Conservation (phyloP, 192 early-diverging fungal species). For the Linnemannia schmuckeri region DNA sequence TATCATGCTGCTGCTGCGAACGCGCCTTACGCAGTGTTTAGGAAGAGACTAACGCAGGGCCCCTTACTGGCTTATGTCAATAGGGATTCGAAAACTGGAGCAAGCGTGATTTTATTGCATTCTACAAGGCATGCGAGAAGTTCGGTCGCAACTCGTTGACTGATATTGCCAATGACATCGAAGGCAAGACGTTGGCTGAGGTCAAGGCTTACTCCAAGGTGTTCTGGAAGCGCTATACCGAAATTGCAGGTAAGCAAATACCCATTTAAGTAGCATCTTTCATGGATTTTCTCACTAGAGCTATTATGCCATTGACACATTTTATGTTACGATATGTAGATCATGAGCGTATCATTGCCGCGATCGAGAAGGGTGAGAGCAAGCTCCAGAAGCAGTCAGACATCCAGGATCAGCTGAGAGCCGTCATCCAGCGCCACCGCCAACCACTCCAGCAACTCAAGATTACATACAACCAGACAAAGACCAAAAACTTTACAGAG, state of each 20-base stretch:
- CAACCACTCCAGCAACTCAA: constrained; percentile 90
- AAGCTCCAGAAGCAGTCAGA: constrained; percentile 84
- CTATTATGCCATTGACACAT: neutral
- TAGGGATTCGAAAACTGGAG: constrained; percentile 94
- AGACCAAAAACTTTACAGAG: constrained; percentile 93
- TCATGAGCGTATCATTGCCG: constrained; percentile 85
- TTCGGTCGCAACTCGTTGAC: constrained; percentile 82
- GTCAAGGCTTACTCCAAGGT: constrained; percentile 86
- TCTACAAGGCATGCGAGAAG: constrained; percentile 88
- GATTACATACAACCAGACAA: constrained; percentile 90
- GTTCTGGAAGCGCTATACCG: constrained; percentile 92
- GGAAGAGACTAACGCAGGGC: neutral
- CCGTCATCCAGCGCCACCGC: constrained; percentile 79
- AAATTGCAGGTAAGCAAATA: constrained; percentile 72
- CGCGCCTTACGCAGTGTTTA: neutral
- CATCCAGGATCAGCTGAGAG: constrained; percentile 84
- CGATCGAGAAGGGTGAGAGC: constrained; percentile 92
- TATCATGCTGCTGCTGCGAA: neutral
- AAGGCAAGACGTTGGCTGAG: constrained; percentile 91
- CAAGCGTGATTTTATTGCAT: constrained; percentile 89
- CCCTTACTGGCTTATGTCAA: neutral
- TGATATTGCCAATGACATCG: constrained; percentile 88
- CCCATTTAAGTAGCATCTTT: neutral
- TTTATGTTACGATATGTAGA: constrained; percentile 59
- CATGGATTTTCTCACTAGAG: too few species aligned